Evolutionary conservation across 768 basidiomycete species (phyloP).

Genomic region (Tricholoma terreum): DNA sequence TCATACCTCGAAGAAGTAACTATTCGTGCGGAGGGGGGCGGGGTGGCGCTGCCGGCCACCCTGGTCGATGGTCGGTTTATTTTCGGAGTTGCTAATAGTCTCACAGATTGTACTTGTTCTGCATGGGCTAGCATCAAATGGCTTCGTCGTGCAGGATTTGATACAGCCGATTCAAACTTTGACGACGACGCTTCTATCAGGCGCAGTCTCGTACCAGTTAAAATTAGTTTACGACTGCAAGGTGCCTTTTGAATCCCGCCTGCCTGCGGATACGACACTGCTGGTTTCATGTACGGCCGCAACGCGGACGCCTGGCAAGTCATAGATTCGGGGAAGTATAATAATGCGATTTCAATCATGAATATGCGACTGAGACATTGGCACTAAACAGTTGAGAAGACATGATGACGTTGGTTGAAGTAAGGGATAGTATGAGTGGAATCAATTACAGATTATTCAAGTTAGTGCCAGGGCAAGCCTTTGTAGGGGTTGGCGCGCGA

Average conservation of each 20-base stretch:
- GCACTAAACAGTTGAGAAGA: no score
- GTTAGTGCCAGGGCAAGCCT: no score
- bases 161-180: not conserved
- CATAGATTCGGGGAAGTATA: no score
- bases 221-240: not conserved
- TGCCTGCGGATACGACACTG: not conserved
- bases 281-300: not conserved
- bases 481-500: no score
- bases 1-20: constrained; percentile 13
- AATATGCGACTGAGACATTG: no score
- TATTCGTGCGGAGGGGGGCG: not conserved
- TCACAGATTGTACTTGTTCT: constrained; percentile 31
- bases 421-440: no score
- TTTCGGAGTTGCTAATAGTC: not conserved
- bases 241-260: not conserved
- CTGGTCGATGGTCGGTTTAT: not conserved
- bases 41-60: not conserved
- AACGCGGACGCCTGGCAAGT: constrained; percentile 1
- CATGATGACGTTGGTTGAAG: no score
- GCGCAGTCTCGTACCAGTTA: not conserved
- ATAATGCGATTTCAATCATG: no score
- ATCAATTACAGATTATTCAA: no score
- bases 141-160: constrained; percentile 21
- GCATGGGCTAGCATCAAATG: constrained; percentile 24
- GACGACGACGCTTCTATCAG: constrained; percentile 1